Conservation (phyloP, 2,329 filamentous ascomycete genomes). For the Sphaerulina vaccinii region DNA sequence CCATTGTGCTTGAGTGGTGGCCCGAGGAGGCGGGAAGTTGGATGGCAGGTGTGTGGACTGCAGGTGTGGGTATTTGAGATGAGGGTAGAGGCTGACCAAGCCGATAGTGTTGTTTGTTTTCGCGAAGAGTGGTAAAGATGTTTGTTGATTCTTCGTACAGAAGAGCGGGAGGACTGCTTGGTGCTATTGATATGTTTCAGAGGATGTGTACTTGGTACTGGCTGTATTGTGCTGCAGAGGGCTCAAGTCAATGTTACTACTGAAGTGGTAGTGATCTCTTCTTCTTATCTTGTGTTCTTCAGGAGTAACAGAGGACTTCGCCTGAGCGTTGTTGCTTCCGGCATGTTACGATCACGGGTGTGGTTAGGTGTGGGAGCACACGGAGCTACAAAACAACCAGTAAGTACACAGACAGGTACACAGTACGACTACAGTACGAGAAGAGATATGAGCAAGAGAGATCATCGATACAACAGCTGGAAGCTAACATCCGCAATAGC, state of each 20-base stretch:
- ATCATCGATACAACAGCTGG: not conserved
- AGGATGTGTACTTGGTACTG: too few species aligned
- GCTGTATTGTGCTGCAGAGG: too few species aligned
- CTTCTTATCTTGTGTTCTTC: not conserved
- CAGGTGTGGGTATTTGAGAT: too few species aligned
- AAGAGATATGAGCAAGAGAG: not conserved
- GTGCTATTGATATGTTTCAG: not conserved
- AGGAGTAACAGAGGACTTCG: not conserved
- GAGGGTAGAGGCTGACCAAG: conserved; percentile 12
- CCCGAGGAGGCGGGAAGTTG: too few species aligned
- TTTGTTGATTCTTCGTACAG: too few species aligned
- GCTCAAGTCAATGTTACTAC: too few species aligned
- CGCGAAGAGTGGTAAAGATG: not conserved
- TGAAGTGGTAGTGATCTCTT: too few species aligned
- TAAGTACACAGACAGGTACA: not conserved
- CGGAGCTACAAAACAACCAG: not conserved
- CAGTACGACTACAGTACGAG: not conserved
- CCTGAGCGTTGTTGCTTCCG: not conserved
- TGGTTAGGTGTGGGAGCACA: not conserved
- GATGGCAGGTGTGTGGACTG: too few species aligned
- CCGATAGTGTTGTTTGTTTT: not conserved
- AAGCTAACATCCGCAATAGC: conserved; percentile 4
- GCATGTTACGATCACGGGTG: not conserved
- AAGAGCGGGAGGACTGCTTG: not conserved
- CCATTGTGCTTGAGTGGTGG: too few species aligned